Percentiles rank a stretch among this genome's conserved stretches.
These are phyloP conservation scores for Pestalotiopsis sp. DNA, from an alignment of 2,329 filamentous ascomycete genomes.

Conservation along the genomic window DNA sequence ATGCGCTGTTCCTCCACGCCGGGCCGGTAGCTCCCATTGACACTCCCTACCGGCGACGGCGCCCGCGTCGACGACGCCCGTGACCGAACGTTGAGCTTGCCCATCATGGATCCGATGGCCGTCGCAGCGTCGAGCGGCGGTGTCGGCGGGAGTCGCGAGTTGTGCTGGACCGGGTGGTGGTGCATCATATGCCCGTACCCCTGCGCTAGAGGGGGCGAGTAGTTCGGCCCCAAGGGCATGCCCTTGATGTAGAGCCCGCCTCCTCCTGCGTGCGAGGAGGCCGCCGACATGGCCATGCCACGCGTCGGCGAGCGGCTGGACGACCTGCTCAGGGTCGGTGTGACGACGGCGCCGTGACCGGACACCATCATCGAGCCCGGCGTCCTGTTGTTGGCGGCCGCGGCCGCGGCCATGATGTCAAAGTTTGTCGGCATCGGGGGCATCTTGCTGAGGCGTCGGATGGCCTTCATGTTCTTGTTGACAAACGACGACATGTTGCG, in stretches of 20 bases:
- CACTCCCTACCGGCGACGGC: slow-evolving; percentile 14
- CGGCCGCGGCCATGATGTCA: slow-evolving; percentile 23
- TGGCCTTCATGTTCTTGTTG: slow-evolving; percentile 41
- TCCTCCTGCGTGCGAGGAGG: background rate
- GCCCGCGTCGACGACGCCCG: slow-evolving; percentile 19
- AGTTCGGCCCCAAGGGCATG: slow-evolving; percentile 10
- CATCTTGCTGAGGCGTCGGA: slow-evolving; percentile 41
- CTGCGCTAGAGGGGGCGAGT: slow-evolving; percentile 1
- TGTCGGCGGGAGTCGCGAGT: slow-evolving; percentile 19
- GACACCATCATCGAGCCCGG: background rate
- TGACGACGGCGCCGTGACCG: slow-evolving; percentile 16
- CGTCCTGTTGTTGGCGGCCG: slow-evolving; percentile 10
- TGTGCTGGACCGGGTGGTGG: background rate
- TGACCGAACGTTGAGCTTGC: slow-evolving; percentile 33
- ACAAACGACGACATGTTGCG: slow-evolving; percentile 46
- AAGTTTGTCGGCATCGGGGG: slow-evolving; percentile 33
- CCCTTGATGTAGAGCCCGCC: slow-evolving; percentile 6
- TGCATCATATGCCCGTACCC: background rate
- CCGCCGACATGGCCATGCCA: background rate
- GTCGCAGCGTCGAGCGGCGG: slow-evolving; percentile 27
- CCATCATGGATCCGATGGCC: slow-evolving; percentile 33
- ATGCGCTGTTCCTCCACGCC: slow-evolving; percentile 17
- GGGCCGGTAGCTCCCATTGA: slow-evolving; percentile 5
- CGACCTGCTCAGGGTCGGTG: slow-evolving; percentile 34
- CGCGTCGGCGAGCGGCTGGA: slow-evolving; percentile 29